Base-by-base conservation (phyloP, 2,329 filamentous ascomycete species). In the Colletotrichum aenigma region DNA sequence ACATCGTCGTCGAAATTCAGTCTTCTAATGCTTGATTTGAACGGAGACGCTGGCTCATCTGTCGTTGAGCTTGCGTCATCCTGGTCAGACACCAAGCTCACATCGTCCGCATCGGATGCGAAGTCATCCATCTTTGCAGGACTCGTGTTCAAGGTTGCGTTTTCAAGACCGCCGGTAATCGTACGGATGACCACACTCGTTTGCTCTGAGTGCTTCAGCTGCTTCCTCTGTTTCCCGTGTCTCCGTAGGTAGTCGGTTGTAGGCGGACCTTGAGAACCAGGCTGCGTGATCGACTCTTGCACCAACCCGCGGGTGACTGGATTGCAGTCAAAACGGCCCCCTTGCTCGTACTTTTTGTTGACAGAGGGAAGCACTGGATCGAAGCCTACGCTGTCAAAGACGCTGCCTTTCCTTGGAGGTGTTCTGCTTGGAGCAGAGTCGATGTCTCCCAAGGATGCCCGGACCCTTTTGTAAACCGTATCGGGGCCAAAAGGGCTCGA, bases 261-360 rank as follows among this genome's bases (percentile, higher is more conserved):
- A 3, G 88, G 85, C 9, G 88, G 84, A 18, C 81, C 81, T 16
- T 84, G 83, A 6, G 80, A 78, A 30, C 82, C 81, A 55, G 78
- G 77, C 55, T 79, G 84, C 24, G 78, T 75, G 38, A 79, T 83
- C 18, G 79, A 68, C 10, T 83, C 75, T 61, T 80, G 81, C 55
- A 83, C 80, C 56, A 80, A 36, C 15, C 70, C 70, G n/a, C 61
- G 64, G 70, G 81, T 79, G 24, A 83, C 80, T 78, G 84, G 80
- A 66, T 80, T 81, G 80, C 87, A 90, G 74, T 89, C 87, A 76
- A 90, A 92, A 3, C 87, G 85, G 16, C 91, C 91, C 6, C 88
- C 89, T 61, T 88, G 87, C 77, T 90, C 88, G 77, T 92, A 92
- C 78, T 92, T 92, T 77, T 89, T 90, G 77, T 89, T 91, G 58